Conservation (phyloP, 805 yeast species). For the Yamadazyma paraphyllophila region DNA sequence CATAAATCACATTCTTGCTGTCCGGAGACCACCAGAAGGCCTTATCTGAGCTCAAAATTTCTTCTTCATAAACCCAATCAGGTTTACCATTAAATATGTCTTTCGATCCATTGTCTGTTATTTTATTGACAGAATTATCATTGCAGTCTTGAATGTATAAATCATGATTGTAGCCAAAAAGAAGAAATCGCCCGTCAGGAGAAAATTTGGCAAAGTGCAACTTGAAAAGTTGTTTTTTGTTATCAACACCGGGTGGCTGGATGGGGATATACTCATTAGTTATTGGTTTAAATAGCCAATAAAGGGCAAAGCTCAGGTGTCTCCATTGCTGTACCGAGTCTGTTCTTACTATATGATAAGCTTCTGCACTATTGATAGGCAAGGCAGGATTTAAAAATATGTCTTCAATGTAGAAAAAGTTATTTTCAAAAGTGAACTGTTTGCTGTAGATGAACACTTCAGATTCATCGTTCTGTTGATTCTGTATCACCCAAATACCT, state of each 20-base stretch:
- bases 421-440: conserved; percentile 43
- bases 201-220: conserved; percentile 60
- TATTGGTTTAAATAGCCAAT: conserved; percentile 34
- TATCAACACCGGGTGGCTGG: conserved; percentile 22
- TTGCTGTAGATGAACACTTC: conserved; percentile 26
- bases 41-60: conserved; percentile 56
- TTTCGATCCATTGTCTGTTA: conserved; percentile 53
- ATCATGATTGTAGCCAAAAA: conserved; percentile 57
- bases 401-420: conserved; percentile 27
- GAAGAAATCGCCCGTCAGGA: conserved; percentile 53
- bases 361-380: conserved; percentile 42
- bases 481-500: conserved; percentile 20
- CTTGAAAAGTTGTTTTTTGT: conserved; percentile 19
- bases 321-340: conserved; percentile 46
- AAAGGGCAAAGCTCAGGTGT: conserved; percentile 34
- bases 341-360: conserved; percentile 53
- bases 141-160: conserved; percentile 46
- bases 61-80: conserved; percentile 87
- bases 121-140: conserved; percentile 18
- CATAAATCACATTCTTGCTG: conserved; percentile 53
- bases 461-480: conserved; percentile 20
- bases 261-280: conserved; percentile 30
- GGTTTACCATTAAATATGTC: conserved; percentile 65
- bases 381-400: conserved; percentile 40
- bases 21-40: conserved; percentile 76